Percentiles rank a stretch among this genome's conserved stretches.
phyloP scores from a whole-genome alignment of 257 asterid genomes.

The Vinca minor region DNA sequence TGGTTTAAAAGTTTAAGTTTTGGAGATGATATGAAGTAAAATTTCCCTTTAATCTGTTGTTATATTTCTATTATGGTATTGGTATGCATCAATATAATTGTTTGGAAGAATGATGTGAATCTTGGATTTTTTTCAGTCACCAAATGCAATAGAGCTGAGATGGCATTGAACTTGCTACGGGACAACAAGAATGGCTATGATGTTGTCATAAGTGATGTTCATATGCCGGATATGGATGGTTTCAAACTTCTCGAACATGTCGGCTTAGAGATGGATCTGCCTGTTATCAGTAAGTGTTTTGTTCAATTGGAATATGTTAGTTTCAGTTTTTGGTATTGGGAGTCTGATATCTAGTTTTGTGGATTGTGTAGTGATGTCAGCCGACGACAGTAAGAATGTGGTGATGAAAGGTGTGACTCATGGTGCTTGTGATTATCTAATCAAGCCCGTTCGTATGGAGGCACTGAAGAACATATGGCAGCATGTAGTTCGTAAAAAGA shows the following conservation, averaged over 20 bases:
- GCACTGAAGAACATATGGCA: slow-evolving; percentile 98
- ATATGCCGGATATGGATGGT: slow-evolving; percentile 99
- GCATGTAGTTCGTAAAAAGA: slow-evolving; percentile 80
- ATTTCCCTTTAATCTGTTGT: slow-evolving; percentile 8
- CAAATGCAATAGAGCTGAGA: slow-evolving; percentile 66
- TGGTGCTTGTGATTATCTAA: slow-evolving; percentile 93
- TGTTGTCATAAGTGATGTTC: slow-evolving; percentile 88
- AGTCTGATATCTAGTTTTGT: slow-evolving; percentile 12
- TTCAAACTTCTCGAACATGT: slow-evolving; percentile 79
- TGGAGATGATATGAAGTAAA: too few species aligned
- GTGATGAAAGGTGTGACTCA: slow-evolving; percentile 97
- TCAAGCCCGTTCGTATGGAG: slow-evolving; percentile 88
- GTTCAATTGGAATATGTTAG: neutral
- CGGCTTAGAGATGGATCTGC: slow-evolving; percentile 94
- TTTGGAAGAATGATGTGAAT: slow-evolving; percentile 8
- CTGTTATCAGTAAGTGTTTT: slow-evolving; percentile 79
- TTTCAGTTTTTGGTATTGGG: neutral
- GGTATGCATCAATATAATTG: slow-evolving; percentile 1
- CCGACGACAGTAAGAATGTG: slow-evolving; percentile 75
- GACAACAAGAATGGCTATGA: slow-evolving; percentile 67
- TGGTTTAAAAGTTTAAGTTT: too few species aligned
- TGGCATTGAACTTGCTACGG: slow-evolving; percentile 56
- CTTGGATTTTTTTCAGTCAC: slow-evolving; percentile 48
- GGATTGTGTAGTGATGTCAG: slow-evolving; percentile 78
- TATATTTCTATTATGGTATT: neutral